These are phyloP conservation scores for Agaricus sinodeliciosus DNA, from an alignment of 768 basidiomycete species.

Conservation along the genomic window DNA sequence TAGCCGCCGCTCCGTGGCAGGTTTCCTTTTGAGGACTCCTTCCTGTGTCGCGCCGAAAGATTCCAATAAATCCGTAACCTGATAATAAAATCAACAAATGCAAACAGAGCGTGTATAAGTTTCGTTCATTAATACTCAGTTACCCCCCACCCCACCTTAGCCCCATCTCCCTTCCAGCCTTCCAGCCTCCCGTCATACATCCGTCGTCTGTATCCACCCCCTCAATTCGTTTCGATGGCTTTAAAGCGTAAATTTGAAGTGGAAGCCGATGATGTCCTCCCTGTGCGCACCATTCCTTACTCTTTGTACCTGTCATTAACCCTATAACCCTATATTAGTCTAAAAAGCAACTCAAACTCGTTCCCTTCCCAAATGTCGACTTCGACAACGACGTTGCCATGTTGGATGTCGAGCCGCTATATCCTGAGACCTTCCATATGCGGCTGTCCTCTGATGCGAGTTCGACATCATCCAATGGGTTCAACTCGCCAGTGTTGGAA, in stretches of 20 bases:
- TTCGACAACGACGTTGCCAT: constrained; percentile 63
- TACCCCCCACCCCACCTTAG: constrained; percentile 9
- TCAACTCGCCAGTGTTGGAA: constrained; percentile 37
- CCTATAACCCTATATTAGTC: constrained; percentile 30
- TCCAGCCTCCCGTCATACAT: constrained; percentile 15
- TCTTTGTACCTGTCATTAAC: constrained; percentile 15
- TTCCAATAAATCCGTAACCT: constrained; percentile 15
- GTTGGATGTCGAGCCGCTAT: constrained; percentile 59
- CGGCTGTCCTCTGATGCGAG: constrained; percentile 64
- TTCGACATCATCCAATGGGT: constrained; percentile 43
- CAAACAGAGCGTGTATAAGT: constrained; percentile 25
- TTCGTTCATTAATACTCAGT: constrained; percentile 4
- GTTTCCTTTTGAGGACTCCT: constrained; percentile 4
- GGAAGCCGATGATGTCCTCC: constrained; percentile 47
- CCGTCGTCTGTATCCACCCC: constrained; percentile 4
- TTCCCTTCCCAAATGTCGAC: constrained; percentile 67
- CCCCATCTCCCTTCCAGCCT: constrained; percentile 12
- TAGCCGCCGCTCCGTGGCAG: constrained; percentile 15
- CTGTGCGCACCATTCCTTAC: constrained; percentile 29
- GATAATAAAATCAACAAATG: constrained; percentile 16
- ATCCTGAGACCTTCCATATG: constrained; percentile 47
- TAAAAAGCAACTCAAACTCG: constrained; percentile 65
- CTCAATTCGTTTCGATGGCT: constrained; percentile 37
- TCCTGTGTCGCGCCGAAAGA: constrained; percentile 2
- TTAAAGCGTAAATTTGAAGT: constrained; percentile 71